Conservation (phyloP, 306 rosid genomes). For the Ochetophila trinervis region DNA sequence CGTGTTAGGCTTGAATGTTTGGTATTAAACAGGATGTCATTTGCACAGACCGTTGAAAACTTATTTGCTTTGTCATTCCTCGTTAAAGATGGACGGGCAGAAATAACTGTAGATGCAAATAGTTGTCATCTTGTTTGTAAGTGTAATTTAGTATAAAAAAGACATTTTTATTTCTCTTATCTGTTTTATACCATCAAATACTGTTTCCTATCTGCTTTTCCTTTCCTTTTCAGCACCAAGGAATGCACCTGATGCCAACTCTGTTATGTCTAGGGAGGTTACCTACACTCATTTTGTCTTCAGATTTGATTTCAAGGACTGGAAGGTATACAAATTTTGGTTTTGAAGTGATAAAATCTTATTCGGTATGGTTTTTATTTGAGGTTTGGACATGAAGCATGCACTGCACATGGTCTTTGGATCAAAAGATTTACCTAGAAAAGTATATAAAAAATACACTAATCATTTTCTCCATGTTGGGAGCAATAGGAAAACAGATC, state of each 20-base stretch:
- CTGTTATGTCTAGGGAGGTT: slow-evolving; percentile 46
- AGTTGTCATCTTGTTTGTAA: slow-evolving; percentile 67
- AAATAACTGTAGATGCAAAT: slow-evolving; percentile 44
- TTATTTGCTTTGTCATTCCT: slow-evolving; percentile 77
- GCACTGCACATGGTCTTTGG: no score
- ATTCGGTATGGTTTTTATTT: no score
- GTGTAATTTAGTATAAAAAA: slow-evolving; percentile 20
- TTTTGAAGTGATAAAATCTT: no score
- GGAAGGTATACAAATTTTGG: no score
- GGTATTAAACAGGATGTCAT: slow-evolving; percentile 59
- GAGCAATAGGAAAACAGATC: no score
- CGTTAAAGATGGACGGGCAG: slow-evolving; percentile 84
- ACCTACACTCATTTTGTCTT: slow-evolving; percentile 67
- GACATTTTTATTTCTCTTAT: not conserved
- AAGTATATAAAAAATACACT: no score
- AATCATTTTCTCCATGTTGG: no score
- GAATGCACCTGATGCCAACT: slow-evolving; percentile 63
- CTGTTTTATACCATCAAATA: not conserved
- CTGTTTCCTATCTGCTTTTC: slow-evolving; percentile 1
- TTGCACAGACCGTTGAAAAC: slow-evolving; percentile 84
- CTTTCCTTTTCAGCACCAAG: slow-evolving; percentile 54
- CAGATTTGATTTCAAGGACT: slow-evolving; percentile 73
- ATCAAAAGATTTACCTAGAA: no score
- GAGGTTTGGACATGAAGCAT: no score
- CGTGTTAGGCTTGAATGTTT: slow-evolving; percentile 51